Base-by-base conservation (phyloP, 2,329 filamentous ascomycete genomes). In the Chrysoporthe deuterocubensis region DNA sequence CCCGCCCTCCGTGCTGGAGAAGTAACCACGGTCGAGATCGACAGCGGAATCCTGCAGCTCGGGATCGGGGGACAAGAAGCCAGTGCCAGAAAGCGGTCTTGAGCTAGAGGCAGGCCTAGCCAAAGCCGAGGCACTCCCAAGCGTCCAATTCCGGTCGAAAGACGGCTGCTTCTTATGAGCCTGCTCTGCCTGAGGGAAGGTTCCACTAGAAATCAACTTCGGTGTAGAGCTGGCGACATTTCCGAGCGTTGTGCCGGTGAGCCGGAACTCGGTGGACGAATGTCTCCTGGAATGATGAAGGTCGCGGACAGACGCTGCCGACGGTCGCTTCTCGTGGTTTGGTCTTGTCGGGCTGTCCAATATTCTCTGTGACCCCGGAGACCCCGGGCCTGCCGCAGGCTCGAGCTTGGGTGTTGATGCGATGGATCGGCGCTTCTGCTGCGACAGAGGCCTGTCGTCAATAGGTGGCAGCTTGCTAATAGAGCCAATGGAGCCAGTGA, bases 1-100 rank as follows among this genome's bases (percentile, higher is more conserved):
- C 71, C 97, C 94, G 13, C 89, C 83, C 74, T 98, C 95, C 18
- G 91, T 92, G 3, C 94, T 93, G 8, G 95, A 97, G 76, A 97
- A 97, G 78, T 98, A 98, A 34, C 94, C 95, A 46, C 93, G 88
- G 74, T 98, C 96, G 18, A 93, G 78, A 69, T 96, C 92, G 34
- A 82, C 78, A 18, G 81, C 80, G 9, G 82, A 82, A 68, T 87
- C 84, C 70, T 82, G 82, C 16, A 80, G 73, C 14, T 81, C 77
- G 8, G 78, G 73, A 18, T 80, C 80, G 1, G 81, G 86, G 4
- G 86, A 88, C 26, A 87, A 76, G 4, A 86, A 86, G 8, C 85
- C 79, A 11, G 77, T 63, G 13, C 63, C 87, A 3, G 86, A 89
- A 32, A 86, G 76, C 3, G 86, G 86, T 11, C 86, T 79, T 16